Percentiles rank a stretch among this genome's conserved stretches.
Evolutionary conservation across 345 rosid species (phyloP).

Genomic region (Eucalyptus victrix): DNA sequence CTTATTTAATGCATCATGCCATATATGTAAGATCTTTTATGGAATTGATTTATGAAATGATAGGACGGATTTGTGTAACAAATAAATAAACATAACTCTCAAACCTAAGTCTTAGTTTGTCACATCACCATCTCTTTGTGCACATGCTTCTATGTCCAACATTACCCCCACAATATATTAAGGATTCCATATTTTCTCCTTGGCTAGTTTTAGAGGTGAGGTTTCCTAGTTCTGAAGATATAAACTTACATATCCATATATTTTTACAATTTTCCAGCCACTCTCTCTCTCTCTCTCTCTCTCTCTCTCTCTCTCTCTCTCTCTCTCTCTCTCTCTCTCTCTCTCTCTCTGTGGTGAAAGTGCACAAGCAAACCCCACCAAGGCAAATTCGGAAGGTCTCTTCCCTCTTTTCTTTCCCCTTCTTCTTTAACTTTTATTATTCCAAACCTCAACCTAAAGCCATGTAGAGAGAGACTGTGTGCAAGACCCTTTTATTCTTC

Average conservation of each 20-base stretch:
- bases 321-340: neutral
- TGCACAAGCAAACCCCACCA: constrained; percentile 33
- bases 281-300: neutral
- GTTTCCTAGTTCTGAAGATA: neutral
- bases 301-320: constrained; percentile 4
- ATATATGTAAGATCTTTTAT: neutral
- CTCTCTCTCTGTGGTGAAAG: constrained; percentile 15
- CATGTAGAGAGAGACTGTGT: neutral
- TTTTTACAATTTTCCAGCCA: neutral
- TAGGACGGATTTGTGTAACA: too few species aligned
- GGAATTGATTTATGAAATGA: neutral
- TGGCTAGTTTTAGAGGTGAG: neutral
- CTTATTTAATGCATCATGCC: neutral
- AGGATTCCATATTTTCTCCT: neutral
- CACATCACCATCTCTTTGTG: neutral
- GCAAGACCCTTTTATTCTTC: neutral
- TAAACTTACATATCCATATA: neutral
- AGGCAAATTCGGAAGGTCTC: constrained; percentile 25
- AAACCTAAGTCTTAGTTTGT: neutral
- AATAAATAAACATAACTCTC: neutral
- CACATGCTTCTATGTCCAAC: neutral
- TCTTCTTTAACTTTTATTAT: constrained; percentile 16
- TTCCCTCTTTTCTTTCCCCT: neutral
- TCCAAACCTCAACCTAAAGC: constrained; percentile 43
- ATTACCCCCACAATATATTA: neutral